Evolutionary conservation across 768 basidiomycete genomes (phyloP), one percentile per base, ranked within the genome.

Genomic region (Glaciozyma antarctica): DNA sequence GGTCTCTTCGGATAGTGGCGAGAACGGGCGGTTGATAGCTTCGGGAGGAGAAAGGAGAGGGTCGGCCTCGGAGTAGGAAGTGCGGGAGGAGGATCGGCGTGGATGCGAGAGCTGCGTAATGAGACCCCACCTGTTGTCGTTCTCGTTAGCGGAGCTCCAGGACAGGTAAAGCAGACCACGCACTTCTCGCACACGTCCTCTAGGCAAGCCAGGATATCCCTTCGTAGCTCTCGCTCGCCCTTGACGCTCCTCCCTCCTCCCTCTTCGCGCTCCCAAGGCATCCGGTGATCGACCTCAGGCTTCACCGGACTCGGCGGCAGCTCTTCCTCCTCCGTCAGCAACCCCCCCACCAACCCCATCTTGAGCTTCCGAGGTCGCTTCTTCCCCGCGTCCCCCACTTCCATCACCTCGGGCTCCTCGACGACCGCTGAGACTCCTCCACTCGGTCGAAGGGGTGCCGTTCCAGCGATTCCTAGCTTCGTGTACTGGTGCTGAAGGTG

Each of bases 401-500:
- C 58, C 47, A 59, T 19, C 13, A 38, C 58, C 13, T 59, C 58
- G 30, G 47, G 47, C 12, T 59, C 58, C 19, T 59, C 58, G 45
- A 30, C 13, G 16, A 59, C 10, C 2, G 57, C 26, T 0, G 57
- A 43, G 34, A 38, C 26, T 22, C n/a, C 1, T 17, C 8, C 15
- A 5, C 30, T n/a, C 22, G 45, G 26, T n/a, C 34, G 59, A 24
- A 22, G n/a, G 9, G 49, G 24, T 6, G 49, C 22, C 2, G 57
- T 24, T 12, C 57, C 34, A 30, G 81, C 81, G 61, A 91, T 81
- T 2, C 89, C 89, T 0, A 88, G 84, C 81, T 91, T 91, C 12
- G 88, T 89, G 73, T 93, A 97, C 75, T 92, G 93, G 73, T 92
- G 86, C 77, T 97, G 93, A 49, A 97, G 82, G 75, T 95, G 89